These are phyloP conservation scores for Noccaea bulbosa DNA, from an alignment of 345 rosid genomes.

Conservation along the genomic window DNA sequence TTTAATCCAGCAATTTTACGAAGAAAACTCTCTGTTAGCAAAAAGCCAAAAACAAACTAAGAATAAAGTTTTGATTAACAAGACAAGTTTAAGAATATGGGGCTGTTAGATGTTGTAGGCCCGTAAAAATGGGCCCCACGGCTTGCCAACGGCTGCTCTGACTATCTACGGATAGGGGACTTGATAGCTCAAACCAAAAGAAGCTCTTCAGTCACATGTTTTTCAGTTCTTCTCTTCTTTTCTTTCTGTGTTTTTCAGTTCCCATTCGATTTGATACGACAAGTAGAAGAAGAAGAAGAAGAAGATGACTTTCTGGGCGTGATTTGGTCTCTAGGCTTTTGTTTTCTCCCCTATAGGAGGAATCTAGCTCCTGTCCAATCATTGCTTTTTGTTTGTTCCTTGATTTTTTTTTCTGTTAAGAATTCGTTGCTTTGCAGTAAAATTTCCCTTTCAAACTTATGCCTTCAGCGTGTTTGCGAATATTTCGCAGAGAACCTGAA, in stretches of 20 bases:
- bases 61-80: too few relatives aligned
- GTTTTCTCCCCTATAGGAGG: not conserved
- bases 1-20: not conserved
- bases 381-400: not conserved
- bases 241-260: not conserved
- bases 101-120: slow-evolving; percentile 35
- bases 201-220: slow-evolving; percentile 32
- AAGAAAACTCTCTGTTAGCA: not conserved
- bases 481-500: slow-evolving; percentile 34
- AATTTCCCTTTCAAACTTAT: slow-evolving; percentile 12
- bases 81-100: not conserved
- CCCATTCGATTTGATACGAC: not conserved
- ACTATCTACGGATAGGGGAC: not conserved
- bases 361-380: slow-evolving; percentile 21
- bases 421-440: slow-evolving; percentile 36
- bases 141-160: slow-evolving; percentile 6
- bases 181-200: not conserved
- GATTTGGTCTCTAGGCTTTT: not conserved
- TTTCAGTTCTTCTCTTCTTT: not conserved
- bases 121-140: slow-evolving; percentile 15
- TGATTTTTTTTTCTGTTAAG: not conserved
- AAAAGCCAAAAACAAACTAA: too few relatives aligned
- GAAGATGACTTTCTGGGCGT: slow-evolving; percentile 7
- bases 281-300: not conserved
- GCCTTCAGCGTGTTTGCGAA: slow-evolving; percentile 36